Percentiles rank a stretch among this genome's conserved stretches.
Conservation (phyloP, 495 filamentous ascomycete species). For the Hyphodiscus hymeniophilus region DNA sequence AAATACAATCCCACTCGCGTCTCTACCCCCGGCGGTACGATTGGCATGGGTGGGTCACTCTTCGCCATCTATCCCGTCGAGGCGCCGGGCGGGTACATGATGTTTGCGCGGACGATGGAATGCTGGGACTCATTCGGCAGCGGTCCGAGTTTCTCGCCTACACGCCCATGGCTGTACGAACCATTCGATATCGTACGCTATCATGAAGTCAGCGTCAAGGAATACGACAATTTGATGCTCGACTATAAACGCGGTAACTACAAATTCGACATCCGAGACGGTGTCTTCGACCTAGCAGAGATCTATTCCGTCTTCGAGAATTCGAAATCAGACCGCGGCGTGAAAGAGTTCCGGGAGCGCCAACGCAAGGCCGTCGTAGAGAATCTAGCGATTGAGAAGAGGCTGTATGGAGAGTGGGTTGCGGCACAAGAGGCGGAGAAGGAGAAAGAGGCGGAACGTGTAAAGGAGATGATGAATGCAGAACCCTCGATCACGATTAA, state of each 20-base stretch:
- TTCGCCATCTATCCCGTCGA: constrained; percentile 51
- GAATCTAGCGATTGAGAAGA: constrained; percentile 30
- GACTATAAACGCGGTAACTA: constrained; percentile 40
- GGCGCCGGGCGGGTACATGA: constrained; percentile 50
- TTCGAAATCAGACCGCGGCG: background rate
- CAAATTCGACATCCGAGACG: constrained; percentile 37
- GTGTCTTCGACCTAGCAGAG: constrained; percentile 41
- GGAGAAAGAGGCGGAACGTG: constrained; percentile 21
- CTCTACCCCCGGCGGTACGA: constrained; percentile 47
- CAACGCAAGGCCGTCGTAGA: constrained; percentile 22
- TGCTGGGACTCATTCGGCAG: constrained; percentile 46
- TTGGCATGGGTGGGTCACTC: constrained; percentile 46
- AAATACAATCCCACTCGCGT: constrained; percentile 53
- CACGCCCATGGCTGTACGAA: constrained; percentile 46
- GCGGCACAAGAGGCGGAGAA: constrained; percentile 32
- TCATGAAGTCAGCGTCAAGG: constrained; percentile 40
- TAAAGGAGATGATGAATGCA: constrained; percentile 33
- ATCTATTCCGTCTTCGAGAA: constrained; percentile 3
- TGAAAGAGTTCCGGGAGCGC: constrained; percentile 4
- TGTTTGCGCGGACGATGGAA: constrained; percentile 46
- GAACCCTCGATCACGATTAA: constrained; percentile 39
- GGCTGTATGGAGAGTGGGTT: constrained; percentile 34
- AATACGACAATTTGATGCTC: constrained; percentile 33
- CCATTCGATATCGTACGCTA: constrained; percentile 51
- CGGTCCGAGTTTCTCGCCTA: constrained; percentile 35